These are phyloP conservation scores for Diacronema lutheri DNA, from an alignment of 78 protist species.

Conservation along the genomic window DNA sequence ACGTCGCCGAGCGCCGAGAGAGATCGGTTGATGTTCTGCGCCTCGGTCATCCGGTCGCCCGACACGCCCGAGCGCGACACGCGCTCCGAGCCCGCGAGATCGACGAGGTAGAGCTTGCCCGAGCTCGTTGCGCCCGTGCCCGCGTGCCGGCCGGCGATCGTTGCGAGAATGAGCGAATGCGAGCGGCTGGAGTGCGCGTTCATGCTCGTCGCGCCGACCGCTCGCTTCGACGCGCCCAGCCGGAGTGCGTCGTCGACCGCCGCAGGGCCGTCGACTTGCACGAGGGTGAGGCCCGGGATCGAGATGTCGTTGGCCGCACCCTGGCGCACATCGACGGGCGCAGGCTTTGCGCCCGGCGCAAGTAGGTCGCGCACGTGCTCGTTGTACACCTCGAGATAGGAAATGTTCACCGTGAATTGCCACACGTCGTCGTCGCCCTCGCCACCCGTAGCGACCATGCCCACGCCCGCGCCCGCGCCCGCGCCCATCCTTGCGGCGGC, in stretches of 20 bases:
- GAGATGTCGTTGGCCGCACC: background rate
- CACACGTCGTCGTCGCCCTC: background rate
- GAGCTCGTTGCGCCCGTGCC: background rate
- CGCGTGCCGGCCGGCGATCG: background rate
- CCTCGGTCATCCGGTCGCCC: background rate
- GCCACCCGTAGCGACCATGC: too few relatives aligned
- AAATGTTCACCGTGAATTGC: background rate
- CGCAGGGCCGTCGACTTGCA: background rate
- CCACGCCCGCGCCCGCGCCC: too few relatives aligned
- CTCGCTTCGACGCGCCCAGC: background rate
- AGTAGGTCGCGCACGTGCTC: constrained; percentile 41
- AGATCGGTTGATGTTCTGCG: background rate
- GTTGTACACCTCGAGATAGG: constrained; percentile 47
- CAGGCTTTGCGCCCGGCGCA: background rate
- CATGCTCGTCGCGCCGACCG: background rate
- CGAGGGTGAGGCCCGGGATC: background rate
- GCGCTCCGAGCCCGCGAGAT: constrained; percentile 21
- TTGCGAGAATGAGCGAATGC: background rate
- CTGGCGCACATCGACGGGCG: background rate
- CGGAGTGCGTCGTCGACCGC: background rate
- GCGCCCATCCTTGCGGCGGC: too few relatives aligned
- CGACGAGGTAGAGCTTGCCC: background rate
- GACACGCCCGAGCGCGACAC: background rate
- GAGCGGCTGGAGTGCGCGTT: background rate
- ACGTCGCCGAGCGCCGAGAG: constrained; percentile 3